Base-by-base conservation (phyloP, 2,329 filamentous ascomycete genomes). In the Stemphylium vesicarium region DNA sequence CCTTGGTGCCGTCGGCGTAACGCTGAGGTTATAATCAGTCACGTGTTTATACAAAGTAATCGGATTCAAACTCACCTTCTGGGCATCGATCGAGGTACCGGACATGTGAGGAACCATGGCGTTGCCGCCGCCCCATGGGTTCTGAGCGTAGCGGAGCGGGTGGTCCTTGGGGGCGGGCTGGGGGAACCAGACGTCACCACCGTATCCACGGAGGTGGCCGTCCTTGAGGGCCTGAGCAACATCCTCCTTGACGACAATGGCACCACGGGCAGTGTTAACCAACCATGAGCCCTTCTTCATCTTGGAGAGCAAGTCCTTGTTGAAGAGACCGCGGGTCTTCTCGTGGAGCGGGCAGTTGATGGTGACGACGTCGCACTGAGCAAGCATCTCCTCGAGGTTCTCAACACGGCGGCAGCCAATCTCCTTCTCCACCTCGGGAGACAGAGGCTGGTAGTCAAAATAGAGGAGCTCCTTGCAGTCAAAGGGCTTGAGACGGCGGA, bases 311-410 rank as follows among this genome's bases (percentile, higher is more conserved):
- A 98, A 85, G 43, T 98, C 92, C 89, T 97, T 97, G 89, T 98
- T 96, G 85, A 98, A 98, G 62, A 99, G 80, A 68, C 94, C 94
- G 60, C 88, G 86, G 32, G 95, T 99, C 87, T 96, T 96, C 86
- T 98, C 94, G 84, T 99, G 95, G 63, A 99, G 87, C 49, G 95
- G 95, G 85, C 93, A 97, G 88, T 99, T 99, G 84, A 99, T 98
- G 75, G 95, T 99, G 79, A 99, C 94, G 60, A 98, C 86, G 70
- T 98, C 95, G 78, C 94, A 98, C 84, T 96, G 92, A 36, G 86
- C 84, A 60, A 99, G 81, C 87, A 99, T 89, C 79, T 98, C 94
- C 84, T 97, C 93, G 72, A 99, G 88, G 72, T 77, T 85, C 43
- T 94, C 89, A 57, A 98, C 92, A 60, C 95, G 88, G 72, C 92